A percentile compares a stretch with the other conserved stretches of the same genome.
phyloP scores from a whole-genome alignment of 75 land plant genomes.

The Pinus taeda region DNA sequence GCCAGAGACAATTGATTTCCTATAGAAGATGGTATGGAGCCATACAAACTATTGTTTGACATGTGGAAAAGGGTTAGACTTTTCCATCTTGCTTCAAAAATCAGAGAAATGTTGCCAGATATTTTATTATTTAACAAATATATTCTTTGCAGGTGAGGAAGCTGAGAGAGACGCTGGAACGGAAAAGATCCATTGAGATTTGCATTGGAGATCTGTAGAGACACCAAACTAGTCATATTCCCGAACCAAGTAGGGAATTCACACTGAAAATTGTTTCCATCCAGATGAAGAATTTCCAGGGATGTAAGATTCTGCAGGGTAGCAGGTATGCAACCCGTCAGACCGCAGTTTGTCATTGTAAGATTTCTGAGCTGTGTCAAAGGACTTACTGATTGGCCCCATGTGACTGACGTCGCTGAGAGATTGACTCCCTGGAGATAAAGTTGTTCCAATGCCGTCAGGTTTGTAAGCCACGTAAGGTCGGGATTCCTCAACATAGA shows the following conservation, averaged over 20 bases:
- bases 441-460: neutral
- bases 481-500: neutral
- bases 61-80: no score
- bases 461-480: neutral
- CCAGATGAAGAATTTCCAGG: neutral
- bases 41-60: neutral
- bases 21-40: neutral
- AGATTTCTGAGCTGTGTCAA: neutral
- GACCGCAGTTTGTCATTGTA: neutral
- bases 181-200: neutral
- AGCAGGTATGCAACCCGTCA: neutral
- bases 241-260: neutral
- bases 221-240: neutral
- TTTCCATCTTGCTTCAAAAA: no score
- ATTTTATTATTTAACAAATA: neutral
- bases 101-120: no score
- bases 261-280: neutral
- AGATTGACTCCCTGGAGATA: neutral
- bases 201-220: neutral
- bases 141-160: neutral
- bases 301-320: neutral
- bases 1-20: neutral
- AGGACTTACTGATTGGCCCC: neutral
- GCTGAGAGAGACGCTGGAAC: neutral
- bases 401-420: neutral